phyloP scores from a whole-genome alignment of 129 eudicot species.

The Helichrysum umbraculigerum region DNA sequence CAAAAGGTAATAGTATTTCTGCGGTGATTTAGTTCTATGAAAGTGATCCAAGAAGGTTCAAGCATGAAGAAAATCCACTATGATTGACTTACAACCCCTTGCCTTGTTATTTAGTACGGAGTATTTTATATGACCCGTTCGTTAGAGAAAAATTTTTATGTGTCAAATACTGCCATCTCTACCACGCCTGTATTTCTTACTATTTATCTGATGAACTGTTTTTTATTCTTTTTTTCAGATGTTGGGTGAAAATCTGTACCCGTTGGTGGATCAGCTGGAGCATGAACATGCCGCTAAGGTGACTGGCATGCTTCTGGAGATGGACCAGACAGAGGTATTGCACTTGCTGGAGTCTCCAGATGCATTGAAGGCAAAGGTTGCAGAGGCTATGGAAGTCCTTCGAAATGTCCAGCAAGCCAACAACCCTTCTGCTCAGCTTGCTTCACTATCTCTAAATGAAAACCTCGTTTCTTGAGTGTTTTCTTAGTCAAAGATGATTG shows the following conservation, averaged over 20 bases:
- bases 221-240: conserved; percentile 34
- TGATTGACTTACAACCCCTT: no score
- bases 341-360: conserved; percentile 85
- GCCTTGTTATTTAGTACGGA: no score
- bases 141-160: no score
- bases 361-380: conserved; percentile 75
- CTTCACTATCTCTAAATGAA: conserved; percentile 62
- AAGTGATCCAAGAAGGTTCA: no score
- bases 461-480: conserved; percentile 56
- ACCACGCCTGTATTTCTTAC: no score
- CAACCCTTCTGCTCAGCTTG: conserved; percentile 60
- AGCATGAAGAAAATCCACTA: no score
- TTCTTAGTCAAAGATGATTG: not conserved
- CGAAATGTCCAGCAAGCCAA: conserved; percentile 54
- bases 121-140: no score
- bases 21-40: no score
- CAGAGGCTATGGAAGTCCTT: conserved; percentile 84
- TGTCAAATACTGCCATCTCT: no score
- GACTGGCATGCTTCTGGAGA: conserved; percentile 86
- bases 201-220: not conserved
- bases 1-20: no score
- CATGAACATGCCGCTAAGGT: conserved; percentile 88
- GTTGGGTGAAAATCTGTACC: conserved; percentile 83
- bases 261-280: conserved; percentile 82
- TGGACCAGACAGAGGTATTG: conserved; percentile 87